phyloP scores from a whole-genome alignment of 306 rosid species.

The Trifolium repens region DNA sequence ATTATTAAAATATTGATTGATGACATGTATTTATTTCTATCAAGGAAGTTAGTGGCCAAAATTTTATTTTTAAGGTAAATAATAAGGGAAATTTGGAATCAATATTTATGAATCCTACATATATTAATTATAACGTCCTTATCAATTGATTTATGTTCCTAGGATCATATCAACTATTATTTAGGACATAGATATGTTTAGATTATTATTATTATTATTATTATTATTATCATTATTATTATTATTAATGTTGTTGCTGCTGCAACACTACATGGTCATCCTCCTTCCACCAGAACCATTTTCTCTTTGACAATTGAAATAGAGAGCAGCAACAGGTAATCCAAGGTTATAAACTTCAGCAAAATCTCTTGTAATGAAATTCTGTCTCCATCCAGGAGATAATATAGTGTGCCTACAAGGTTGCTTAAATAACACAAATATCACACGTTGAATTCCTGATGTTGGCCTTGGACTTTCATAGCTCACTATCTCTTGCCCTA shows the following conservation, averaged over 20 bases:
- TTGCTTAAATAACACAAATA: constrained; percentile 69
- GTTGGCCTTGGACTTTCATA: constrained; percentile 73
- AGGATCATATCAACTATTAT: too few species aligned
- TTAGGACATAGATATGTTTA: not conserved
- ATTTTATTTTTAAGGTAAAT: too few species aligned
- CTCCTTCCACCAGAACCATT: constrained; percentile 70
- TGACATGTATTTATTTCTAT: too few species aligned
- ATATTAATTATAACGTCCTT: too few species aligned
- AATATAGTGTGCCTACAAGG: constrained; percentile 61
- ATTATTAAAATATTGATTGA: too few species aligned
- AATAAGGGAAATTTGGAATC: too few species aligned
- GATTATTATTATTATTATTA: not conserved
- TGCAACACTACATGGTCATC: not conserved
- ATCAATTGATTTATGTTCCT: too few species aligned
- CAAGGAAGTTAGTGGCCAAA: too few species aligned
- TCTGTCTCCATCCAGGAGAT: constrained; percentile 89
- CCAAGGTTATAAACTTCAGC: constrained; percentile 84
- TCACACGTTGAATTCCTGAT: constrained; percentile 74
- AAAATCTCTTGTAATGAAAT: constrained; percentile 74
- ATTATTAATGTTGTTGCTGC: too few species aligned
- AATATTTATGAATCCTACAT: too few species aligned
- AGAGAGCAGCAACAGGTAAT: constrained; percentile 71
- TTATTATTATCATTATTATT: not conserved
- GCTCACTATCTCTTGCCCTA: constrained; percentile 45
- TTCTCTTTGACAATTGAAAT: constrained; percentile 73